Base-by-base conservation (phyloP, 2,329 filamentous ascomycete genomes). In the Neospermospora avenae region DNA sequence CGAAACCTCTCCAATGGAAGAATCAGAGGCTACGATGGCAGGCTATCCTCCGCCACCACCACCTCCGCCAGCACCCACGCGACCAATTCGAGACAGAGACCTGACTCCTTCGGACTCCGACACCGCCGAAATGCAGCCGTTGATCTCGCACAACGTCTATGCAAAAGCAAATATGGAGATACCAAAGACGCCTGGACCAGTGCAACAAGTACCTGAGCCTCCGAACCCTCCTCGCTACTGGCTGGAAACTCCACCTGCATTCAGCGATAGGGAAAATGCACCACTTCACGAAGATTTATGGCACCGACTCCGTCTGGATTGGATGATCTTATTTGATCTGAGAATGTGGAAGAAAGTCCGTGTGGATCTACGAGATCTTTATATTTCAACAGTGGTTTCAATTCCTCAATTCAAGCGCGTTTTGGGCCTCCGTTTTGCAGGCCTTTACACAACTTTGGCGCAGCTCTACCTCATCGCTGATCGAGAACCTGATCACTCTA, bases 371-470 rank as follows among this genome's bases (percentile, higher is more conserved):
- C 87, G 95, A 34, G 90, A 96, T 64, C 83, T 99, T 1, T 98
- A 97, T 75, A 96, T 99, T 68, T 95, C 91, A 52, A 99, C 95
- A 0, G 91, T 99, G 4, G 93, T 99, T 51, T 91, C 91, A 5
- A 91, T 99, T 57, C 93, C 95, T 4, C 85, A 96, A 72, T 99
- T 99, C 82, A 99, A 99, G 77, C 87, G 93, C 20, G 86, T 99
- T 10, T 80, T 99, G 58, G 93, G 93, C 1, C 79, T 99, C 45
- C 86, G 95, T n/a, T 96, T 99, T 73, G 91, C 96, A 56, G 93
- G 92, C 0, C 81, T 99, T 3, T 99, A 99, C 75, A 98, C 95
- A 1, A 90, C 90, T 2, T 78, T 99, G 51, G 93, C 95, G 4
- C 93, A 99, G 73, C 80, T 99, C 3, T 99, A 98, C 73, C 83